Base-by-base conservation (phyloP, 495 filamentous ascomycete species). In the Chlorociboria aeruginascens region DNA sequence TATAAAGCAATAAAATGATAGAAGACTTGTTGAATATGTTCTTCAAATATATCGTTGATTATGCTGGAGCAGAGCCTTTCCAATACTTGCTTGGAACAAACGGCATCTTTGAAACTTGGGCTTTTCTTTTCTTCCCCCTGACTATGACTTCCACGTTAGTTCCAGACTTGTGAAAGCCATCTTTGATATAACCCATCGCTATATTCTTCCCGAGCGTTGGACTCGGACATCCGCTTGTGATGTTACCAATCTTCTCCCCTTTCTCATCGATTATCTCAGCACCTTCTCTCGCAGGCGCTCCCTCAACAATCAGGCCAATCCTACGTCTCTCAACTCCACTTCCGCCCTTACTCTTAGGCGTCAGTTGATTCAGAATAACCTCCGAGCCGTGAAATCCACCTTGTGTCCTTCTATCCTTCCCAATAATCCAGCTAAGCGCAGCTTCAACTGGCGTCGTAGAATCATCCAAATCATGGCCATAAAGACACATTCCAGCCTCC, bases 401-500 rank as follows among this genome's bases (percentile, higher is more conserved):
- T n/a, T 66, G 67, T 32, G 70, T 66, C 50, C 87, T 80, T 36
- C 93, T 76, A 40, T 79, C 73, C 64, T 85, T 84, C 47, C 81
- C 79, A 45, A 98, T 76, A 47, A 95, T 74, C 89, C 90, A 98
- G 63, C 76, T 73, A 3, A 98, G 72, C 3, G 77, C 79, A 3
- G 79, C 92, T 65, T 87, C 83, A 16, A 86, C 86, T 1, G 93
- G 92, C 4, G 93, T 95, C 16, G 83, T 95, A 3, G 71, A 69
- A 50, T 94, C 93, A 59, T 93, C 78, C 38, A 98, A 76, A 66
- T 98, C 92, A 63, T 95, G 88, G n/a, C 92, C 92, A 69, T 97
- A 97, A 20, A 97, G 77, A 65, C 87, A 97, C 89, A 98, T 90
- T 42, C 92, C 92, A 0, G 93, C 92, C 66, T 98, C 92, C 8